Percentiles rank a stretch among this genome's conserved stretches.
phyloP scores from a whole-genome alignment of 2,329 filamentous ascomycete species.

The Ophiostoma montium region DNA sequence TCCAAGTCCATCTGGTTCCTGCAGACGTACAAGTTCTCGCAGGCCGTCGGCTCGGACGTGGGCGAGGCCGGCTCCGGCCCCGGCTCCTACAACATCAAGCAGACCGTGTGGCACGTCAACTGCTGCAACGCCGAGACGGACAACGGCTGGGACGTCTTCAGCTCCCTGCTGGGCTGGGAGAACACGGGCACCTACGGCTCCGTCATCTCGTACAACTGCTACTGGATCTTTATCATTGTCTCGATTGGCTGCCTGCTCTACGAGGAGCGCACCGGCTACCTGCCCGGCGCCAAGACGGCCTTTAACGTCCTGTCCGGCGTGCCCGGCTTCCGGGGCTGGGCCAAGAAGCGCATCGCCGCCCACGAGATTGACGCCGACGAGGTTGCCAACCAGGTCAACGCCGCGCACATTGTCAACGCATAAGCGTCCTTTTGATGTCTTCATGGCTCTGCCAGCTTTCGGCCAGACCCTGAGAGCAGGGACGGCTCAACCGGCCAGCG shows the following conservation, averaged over 20 bases:
- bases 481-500: too few species aligned
- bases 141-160: slow-evolving; percentile 78
- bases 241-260: slow-evolving; percentile 39
- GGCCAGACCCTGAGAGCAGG: too few species aligned
- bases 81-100: slow-evolving; percentile 62
- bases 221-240: slow-evolving; percentile 59
- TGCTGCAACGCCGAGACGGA: slow-evolving; percentile 65
- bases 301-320: slow-evolving; percentile 7
- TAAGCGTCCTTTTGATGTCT: neutral
- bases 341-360: slow-evolving; percentile 12
- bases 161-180: slow-evolving; percentile 72
- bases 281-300: slow-evolving; percentile 23
- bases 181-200: slow-evolving; percentile 83
- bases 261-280: slow-evolving; percentile 43
- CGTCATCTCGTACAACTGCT: slow-evolving; percentile 75
- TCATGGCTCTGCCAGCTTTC: too few species aligned
- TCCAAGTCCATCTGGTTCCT: slow-evolving; percentile 61
- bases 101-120: slow-evolving; percentile 73
- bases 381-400: slow-evolving; percentile 9
- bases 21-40: slow-evolving; percentile 36
- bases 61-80: slow-evolving; percentile 39
- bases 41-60: slow-evolving; percentile 41
- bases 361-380: slow-evolving; percentile 11
- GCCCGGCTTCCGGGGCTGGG: slow-evolving; percentile 12
- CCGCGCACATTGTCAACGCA: slow-evolving; percentile 7